Evolutionary conservation across 176 grass and related monocot genomes (phyloP).

Genomic region (Bothriochloa decipiens): DNA sequence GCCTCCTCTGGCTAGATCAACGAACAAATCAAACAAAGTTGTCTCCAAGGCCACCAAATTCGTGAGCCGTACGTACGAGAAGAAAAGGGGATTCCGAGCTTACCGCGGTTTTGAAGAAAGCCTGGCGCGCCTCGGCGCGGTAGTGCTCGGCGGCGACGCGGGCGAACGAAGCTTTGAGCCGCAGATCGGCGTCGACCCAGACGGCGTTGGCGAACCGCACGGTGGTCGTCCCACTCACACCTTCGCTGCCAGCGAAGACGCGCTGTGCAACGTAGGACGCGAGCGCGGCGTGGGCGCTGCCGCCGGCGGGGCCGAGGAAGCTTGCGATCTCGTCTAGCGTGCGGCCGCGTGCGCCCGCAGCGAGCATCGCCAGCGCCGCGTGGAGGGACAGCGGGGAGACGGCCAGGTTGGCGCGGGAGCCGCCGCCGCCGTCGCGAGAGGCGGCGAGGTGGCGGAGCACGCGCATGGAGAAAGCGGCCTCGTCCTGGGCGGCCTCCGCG

Average conservation of each 20-base stretch:
- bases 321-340: conserved; percentile 52
- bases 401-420: conserved; percentile 28
- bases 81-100: neutral
- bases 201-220: conserved; percentile 65
- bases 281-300: conserved; percentile 27
- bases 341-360: conserved; percentile 39
- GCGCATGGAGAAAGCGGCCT: conserved; percentile 44
- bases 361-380: conserved; percentile 50
- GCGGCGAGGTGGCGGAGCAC: conserved; percentile 33
- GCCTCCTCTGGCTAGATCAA: conserved; percentile 46
- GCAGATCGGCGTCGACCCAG: conserved; percentile 61
- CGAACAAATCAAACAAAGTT: neutral
- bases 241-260: conserved; percentile 19
- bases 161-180: conserved; percentile 48
- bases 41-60: no score
- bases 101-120: conserved; percentile 53
- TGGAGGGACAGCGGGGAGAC: conserved; percentile 53
- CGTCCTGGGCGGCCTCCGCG: conserved; percentile 30
- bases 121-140: conserved; percentile 43
- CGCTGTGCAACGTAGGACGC: conserved; percentile 38
- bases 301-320: conserved; percentile 47
- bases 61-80: neutral
- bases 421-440: neutral
- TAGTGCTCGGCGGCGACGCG: conserved; percentile 44
- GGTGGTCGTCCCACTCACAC: conserved; percentile 52